phyloP scores from a whole-genome alignment of 2,329 filamentous ascomycete genomes.

The Golovinomyces cichoracearum region DNA sequence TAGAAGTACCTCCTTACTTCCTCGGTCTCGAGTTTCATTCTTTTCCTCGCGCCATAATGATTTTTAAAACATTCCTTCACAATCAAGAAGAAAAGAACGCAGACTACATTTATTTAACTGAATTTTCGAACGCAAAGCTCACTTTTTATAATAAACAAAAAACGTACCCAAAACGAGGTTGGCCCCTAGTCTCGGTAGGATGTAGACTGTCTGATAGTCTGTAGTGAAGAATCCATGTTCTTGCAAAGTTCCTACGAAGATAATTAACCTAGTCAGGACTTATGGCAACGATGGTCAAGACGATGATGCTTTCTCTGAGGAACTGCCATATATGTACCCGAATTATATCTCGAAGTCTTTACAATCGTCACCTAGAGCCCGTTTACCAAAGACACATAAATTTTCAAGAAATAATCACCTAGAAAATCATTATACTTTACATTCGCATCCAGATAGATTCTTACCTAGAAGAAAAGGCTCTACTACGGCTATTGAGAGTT shows the following conservation, averaged over 20 bases:
- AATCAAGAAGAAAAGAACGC: not conserved
- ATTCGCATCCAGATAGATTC: slow-evolving; percentile 28
- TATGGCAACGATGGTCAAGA: slow-evolving; percentile 5
- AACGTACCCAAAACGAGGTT: not conserved
- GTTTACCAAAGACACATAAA: slow-evolving; percentile 5
- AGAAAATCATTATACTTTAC: slow-evolving; percentile 5
- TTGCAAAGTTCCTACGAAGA: not conserved
- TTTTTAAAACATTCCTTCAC: not conserved
- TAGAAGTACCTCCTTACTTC: no score
- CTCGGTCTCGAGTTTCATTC: slow-evolving; percentile 8
- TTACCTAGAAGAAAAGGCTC: slow-evolving; percentile 23
- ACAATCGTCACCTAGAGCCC: not conserved
- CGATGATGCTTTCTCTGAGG: slow-evolving; percentile 3
- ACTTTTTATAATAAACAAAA: not conserved
- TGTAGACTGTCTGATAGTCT: not conserved
- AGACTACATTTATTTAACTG: not conserved
- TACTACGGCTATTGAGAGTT: slow-evolving; percentile 20
- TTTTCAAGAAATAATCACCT: slow-evolving; percentile 5
- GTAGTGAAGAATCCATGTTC: not conserved
- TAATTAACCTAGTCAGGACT: not conserved
- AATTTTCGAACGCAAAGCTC: not conserved
- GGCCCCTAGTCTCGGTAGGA: not conserved
- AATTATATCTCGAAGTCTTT: not conserved
- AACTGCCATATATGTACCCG: not conserved
- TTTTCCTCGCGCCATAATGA: not conserved